phyloP scores from a whole-genome alignment of 2,329 filamentous ascomycete species.

The Fusarium tricinctum region DNA sequence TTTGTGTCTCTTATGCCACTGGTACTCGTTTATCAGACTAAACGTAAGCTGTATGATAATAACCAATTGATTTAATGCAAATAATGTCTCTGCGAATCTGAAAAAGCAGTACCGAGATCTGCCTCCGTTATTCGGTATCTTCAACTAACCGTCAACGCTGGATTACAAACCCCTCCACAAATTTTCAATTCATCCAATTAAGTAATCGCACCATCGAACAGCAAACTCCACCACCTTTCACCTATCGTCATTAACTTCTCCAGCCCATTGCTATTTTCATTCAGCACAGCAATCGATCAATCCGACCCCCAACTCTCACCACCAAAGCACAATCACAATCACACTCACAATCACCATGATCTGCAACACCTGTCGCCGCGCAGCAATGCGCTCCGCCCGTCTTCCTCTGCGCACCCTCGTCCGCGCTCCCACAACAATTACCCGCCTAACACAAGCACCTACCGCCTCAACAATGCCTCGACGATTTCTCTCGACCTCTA shows the following conservation, averaged over 20 bases:
- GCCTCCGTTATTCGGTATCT: background rate
- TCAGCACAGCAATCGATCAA: constrained; percentile 24
- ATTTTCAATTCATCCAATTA: constrained; percentile 27
- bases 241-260: constrained; percentile 29
- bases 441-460: constrained; percentile 20
- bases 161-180: constrained; percentile 49
- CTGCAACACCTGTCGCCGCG: constrained; percentile 47
- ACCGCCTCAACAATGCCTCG: constrained; percentile 6
- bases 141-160: constrained; percentile 29
- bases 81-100: background rate
- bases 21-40: background rate
- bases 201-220: constrained; percentile 19
- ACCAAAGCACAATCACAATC: background rate
- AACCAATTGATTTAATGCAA: background rate
- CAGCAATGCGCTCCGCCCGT: constrained; percentile 43
- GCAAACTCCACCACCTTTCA: constrained; percentile 24
- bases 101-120: too few relatives aligned
- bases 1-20: background rate
- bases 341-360: constrained; percentile 42
- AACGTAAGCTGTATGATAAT: background rate
- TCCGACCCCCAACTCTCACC: background rate
- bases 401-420: constrained; percentile 26
- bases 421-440: constrained; percentile 22
- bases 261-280: background rate
- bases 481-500: constrained; percentile 30